phyloP scores from a whole-genome alignment of 2,329 filamentous ascomycete genomes.

The Fusarium sp. region DNA sequence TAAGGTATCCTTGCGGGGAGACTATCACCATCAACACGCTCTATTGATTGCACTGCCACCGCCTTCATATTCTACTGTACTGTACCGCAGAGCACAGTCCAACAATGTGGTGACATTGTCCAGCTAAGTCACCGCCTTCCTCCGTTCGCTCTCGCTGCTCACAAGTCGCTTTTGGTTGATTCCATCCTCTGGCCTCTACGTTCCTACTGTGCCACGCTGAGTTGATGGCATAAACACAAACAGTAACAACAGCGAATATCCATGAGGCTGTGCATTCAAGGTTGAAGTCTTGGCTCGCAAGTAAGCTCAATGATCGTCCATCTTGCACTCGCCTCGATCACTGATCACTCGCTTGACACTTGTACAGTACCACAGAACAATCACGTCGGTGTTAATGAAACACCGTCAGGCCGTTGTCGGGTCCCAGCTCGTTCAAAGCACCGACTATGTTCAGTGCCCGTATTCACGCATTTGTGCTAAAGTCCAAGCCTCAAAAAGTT shows the following conservation, averaged over 20 bases:
- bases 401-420: slow-evolving; percentile 20
- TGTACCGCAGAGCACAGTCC: slow-evolving; percentile 24
- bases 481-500: slow-evolving; percentile 23
- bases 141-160: neutral
- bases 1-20: slow-evolving; percentile 6
- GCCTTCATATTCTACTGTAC: slow-evolving; percentile 21
- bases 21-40: slow-evolving; percentile 24
- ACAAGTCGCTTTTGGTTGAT: neutral
- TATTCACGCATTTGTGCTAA: slow-evolving; percentile 1
- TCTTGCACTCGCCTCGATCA: slow-evolving; percentile 7
- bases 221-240: slow-evolving; percentile 13
- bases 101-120: neutral
- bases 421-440: slow-evolving; percentile 2
- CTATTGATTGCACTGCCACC: slow-evolving; percentile 39
- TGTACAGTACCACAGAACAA: slow-evolving; percentile 2
- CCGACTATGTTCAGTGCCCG: slow-evolving; percentile 17
- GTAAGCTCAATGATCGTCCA: slow-evolving; percentile 30
- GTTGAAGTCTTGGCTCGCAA: slow-evolving; percentile 34
- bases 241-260: slow-evolving; percentile 20
- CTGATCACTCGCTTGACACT: neutral
- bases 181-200: neutral
- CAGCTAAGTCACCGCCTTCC: slow-evolving; percentile 5
- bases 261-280: slow-evolving; percentile 34
- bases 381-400: slow-evolving; percentile 21
- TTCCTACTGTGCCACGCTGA: slow-evolving; percentile 29